These are phyloP conservation scores for Diutina rugosa DNA, from an alignment of 1,139 yeast genomes.

Conservation along the genomic window DNA sequence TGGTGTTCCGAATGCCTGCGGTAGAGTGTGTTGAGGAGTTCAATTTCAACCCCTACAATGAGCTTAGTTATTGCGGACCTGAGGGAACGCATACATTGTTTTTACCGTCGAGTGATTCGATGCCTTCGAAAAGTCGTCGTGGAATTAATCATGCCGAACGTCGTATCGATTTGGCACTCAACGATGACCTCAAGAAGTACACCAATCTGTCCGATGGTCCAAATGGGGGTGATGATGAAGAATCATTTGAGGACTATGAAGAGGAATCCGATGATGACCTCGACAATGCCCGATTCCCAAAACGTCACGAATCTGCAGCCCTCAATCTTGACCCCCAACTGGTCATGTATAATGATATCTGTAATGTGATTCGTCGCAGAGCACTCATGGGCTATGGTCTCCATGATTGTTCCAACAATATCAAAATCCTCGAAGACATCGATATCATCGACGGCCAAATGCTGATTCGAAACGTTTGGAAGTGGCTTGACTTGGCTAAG, in stretches of 20 bases:
- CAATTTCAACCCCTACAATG: constrained; percentile 60
- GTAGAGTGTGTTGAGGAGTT: constrained; percentile 54
- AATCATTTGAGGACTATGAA: neutral
- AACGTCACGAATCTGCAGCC: neutral
- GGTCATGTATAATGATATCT: constrained; percentile 46
- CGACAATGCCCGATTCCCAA: neutral
- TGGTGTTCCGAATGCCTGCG: constrained; percentile 70
- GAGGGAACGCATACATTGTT: constrained; percentile 38
- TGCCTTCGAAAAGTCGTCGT: neutral
- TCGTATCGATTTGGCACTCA: neutral
- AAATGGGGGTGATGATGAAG: neutral
- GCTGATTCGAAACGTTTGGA: constrained; percentile 71
- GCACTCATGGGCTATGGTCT: constrained; percentile 66
- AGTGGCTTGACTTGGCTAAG: constrained; percentile 70
- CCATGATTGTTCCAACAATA: constrained; percentile 47
- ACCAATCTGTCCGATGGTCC: neutral
- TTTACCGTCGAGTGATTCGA: neutral
- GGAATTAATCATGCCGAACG: neutral
- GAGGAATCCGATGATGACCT: neutral
- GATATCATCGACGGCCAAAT: constrained; percentile 37
- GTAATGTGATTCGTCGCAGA: constrained; percentile 52
- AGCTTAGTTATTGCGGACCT: constrained; percentile 55
- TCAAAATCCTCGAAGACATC: constrained; percentile 42
- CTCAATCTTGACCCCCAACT: neutral
- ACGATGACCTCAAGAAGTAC: neutral